These are phyloP conservation scores for Blumeriella jaapii DNA, from an alignment of 2,329 filamentous ascomycete species.

Conservation along the genomic window DNA sequence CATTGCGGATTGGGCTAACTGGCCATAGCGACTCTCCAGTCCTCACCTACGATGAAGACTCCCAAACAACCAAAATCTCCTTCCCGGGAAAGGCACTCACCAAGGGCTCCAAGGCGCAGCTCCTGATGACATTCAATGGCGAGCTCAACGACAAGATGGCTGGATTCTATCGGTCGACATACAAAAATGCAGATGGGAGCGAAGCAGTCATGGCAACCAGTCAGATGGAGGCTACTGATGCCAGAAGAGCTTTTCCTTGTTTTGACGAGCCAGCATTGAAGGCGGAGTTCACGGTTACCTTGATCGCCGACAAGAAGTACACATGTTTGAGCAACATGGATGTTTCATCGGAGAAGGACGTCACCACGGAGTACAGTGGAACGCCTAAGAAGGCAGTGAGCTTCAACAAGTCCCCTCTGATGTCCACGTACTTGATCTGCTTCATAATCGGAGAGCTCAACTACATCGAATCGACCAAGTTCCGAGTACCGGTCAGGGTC, in stretches of 20 bases:
- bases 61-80: conserved; percentile 70
- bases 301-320: conserved; percentile 80
- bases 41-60: conserved; percentile 64
- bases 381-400: conserved; percentile 72
- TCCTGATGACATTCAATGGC: conserved; percentile 70
- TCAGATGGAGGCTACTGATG: conserved; percentile 96
- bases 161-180: conserved; percentile 92
- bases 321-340: conserved; percentile 98
- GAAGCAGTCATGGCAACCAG: conserved; percentile 78
- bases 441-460: conserved; percentile 93
- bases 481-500: conserved; percentile 86
- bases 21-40: conserved; percentile 49
- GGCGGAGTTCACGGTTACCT: conserved; percentile 80
- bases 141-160: conserved; percentile 90
- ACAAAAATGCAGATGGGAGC: conserved; percentile 69
- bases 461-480: conserved; percentile 82
- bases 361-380: conserved; percentile 50
- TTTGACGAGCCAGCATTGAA: conserved; percentile 95
- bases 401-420: conserved; percentile 83
- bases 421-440: conserved; percentile 93
- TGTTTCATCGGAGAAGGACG: conserved; percentile 65
- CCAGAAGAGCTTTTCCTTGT: conserved; percentile 84
- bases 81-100: conserved; percentile 58
- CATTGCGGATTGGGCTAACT: conserved; percentile 1
- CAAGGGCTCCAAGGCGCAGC: conserved; percentile 65